Evolutionary conservation across 345 rosid genomes (phyloP).

Genomic region (Eucalyptus brandiana): DNA sequence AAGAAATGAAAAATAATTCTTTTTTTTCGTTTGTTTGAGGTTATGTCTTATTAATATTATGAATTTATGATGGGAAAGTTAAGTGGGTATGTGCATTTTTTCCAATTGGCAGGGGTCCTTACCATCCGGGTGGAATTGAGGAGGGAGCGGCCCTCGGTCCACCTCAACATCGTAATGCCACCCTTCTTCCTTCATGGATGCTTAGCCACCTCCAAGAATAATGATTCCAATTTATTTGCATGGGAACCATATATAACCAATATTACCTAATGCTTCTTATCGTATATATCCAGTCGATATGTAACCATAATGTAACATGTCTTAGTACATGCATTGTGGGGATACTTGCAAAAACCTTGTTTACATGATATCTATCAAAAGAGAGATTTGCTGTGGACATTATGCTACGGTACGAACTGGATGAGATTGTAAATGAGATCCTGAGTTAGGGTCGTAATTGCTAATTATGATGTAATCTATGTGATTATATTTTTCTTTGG

Average conservation of each 20-base stretch:
- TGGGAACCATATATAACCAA: too few species aligned
- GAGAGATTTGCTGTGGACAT: neutral
- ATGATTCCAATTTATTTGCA: neutral
- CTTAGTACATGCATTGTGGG: neutral
- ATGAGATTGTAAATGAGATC: neutral
- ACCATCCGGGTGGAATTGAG: neutral
- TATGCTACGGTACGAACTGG: neutral
- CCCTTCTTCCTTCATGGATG: slow-evolving; percentile 52
- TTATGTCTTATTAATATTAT: neutral
- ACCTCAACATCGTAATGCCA: neutral
- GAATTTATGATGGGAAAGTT: neutral
- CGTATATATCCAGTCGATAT: neutral
- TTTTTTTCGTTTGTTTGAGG: neutral
- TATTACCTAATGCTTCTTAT: neutral
- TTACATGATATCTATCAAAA: neutral
- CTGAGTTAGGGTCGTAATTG: neutral
- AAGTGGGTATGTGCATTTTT: neutral
- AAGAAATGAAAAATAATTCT: neutral
- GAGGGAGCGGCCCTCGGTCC: slow-evolving; percentile 11
- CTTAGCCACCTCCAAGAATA: slow-evolving; percentile 9
- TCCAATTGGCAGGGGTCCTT: neutral
- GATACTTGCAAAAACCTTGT: neutral
- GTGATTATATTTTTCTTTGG: neutral
- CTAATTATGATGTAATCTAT: neutral
- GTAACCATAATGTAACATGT: neutral